Conservation (phyloP, 495 filamentous ascomycete species). For the Peziza echinospora region DNA sequence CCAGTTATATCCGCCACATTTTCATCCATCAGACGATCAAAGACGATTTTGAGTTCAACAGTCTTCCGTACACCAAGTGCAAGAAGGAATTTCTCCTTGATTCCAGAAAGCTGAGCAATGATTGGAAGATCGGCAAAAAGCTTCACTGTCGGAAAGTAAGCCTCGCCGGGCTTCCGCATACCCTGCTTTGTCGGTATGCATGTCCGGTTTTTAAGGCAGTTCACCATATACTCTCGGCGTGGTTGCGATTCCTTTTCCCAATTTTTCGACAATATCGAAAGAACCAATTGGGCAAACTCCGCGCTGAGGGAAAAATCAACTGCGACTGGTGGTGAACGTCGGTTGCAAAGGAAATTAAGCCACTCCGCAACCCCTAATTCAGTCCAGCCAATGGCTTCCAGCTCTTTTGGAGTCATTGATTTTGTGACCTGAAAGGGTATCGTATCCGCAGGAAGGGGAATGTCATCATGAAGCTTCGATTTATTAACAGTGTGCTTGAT, state of each 20-base stretch:
- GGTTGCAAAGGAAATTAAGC: constrained; percentile 45
- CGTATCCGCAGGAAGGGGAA: constrained; percentile 64
- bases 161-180: constrained; percentile 66
- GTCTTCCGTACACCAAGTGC: constrained; percentile 71
- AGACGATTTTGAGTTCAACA: constrained; percentile 80
- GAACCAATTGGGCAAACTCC: constrained; percentile 56
- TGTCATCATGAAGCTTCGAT: constrained; percentile 51
- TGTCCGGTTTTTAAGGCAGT: constrained; percentile 39
- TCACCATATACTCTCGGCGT: constrained; percentile 41
- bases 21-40: constrained; percentile 50
- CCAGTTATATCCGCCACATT: constrained; percentile 21
- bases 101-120: constrained; percentile 42
- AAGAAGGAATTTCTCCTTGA: constrained; percentile 74
- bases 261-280: constrained; percentile 60
- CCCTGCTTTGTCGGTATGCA: constrained; percentile 81
- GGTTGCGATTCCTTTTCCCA: constrained; percentile 54
- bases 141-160: constrained; percentile 83
- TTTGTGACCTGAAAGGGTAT: constrained; percentile 65
- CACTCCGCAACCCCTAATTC: constrained; percentile 64
- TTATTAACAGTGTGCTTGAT: constrained; percentile 53
- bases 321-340: constrained; percentile 24
- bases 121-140: constrained; percentile 83
- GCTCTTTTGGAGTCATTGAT: constrained; percentile 30
- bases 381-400: constrained; percentile 64
- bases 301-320: constrained; percentile 46